These are phyloP conservation scores for Trametes cingulata DNA, from an alignment of 768 basidiomycete genomes.

Conservation along the genomic window DNA sequence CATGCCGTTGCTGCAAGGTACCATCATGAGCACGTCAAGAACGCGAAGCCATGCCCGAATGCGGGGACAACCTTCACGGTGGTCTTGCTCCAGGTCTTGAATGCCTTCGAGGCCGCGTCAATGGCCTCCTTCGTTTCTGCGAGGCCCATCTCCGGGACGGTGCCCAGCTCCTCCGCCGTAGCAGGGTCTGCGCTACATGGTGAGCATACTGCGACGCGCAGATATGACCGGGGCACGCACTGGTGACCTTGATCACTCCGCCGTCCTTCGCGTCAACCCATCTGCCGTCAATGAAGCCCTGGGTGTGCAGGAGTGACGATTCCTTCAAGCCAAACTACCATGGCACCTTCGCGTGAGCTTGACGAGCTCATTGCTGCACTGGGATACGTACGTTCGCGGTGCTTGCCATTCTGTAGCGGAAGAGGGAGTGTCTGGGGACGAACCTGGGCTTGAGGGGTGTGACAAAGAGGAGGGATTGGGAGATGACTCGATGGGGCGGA, in stretches of 20 bases:
- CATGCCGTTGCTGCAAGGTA: conserved; percentile 66
- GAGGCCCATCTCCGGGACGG: conserved; percentile 86
- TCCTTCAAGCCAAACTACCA: conserved; percentile 77
- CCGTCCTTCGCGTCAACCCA: conserved; percentile 82
- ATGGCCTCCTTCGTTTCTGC: conserved; percentile 86
- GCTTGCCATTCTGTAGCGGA: conserved; percentile 16
- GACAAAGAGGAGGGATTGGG: not conserved
- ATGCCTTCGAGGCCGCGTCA: conserved; percentile 74
- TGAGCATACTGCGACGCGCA: not conserved
- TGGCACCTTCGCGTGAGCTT: not conserved
- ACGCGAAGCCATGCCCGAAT: not conserved
- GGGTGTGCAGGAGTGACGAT: conserved; percentile 66
- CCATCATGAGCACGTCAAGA: not conserved
- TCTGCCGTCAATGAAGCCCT: conserved; percentile 82
- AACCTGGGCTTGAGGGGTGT: conserved; percentile 2
- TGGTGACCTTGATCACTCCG: conserved; percentile 70
- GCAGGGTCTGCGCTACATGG: conserved; percentile 69
- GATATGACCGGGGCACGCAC: conserved; percentile 45
- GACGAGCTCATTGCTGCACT: too few relatives aligned
- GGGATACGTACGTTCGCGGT: conserved; percentile 1
- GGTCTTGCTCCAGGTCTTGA: conserved; percentile 84
- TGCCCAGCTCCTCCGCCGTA: conserved; percentile 79
- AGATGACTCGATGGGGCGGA: not conserved
- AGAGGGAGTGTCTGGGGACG: conserved; percentile 6
- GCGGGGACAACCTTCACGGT: conserved; percentile 78